Percentiles rank a stretch among this genome's conserved stretches.
Conservation (phyloP, 495 filamentous ascomycete species). For the Tirmania nivea region DNA sequence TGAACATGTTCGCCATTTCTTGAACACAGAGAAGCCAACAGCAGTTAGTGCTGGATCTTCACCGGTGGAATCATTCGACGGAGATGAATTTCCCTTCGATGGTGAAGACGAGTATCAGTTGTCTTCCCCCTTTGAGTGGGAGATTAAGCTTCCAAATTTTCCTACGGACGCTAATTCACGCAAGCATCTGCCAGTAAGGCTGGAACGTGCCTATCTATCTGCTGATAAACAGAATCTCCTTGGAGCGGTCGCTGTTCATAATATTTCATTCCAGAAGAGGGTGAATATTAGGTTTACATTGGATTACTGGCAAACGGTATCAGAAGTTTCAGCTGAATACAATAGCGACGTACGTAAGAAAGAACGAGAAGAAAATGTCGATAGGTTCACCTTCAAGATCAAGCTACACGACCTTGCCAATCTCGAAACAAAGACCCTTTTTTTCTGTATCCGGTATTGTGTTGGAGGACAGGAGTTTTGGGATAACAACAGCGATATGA, state of each 20-base stretch:
- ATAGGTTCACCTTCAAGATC: constrained; percentile 84
- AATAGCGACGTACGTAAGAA: constrained; percentile 52
- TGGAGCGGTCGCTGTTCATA: constrained; percentile 64
- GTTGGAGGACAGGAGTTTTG: constrained; percentile 74
- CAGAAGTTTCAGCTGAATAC: constrained; percentile 76
- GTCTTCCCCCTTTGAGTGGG: constrained; percentile 55
- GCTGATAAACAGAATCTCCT: constrained; percentile 64
- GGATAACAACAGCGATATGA: constrained; percentile 74
- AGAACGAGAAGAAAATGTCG: constrained; percentile 44
- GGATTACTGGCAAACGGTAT: constrained; percentile 95
- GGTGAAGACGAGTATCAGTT: constrained; percentile 23
- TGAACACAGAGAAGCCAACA: constrained; percentile 76
- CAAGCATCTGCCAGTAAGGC: constrained; percentile 39
- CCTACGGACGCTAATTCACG: constrained; percentile 45
- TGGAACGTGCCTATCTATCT: constrained; percentile 73
- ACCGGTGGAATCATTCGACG: constrained; percentile 65
- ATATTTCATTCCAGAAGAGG: constrained; percentile 71
- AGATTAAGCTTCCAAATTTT: constrained; percentile 65
- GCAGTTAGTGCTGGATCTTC: constrained; percentile 93
- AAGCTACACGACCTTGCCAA: constrained; percentile 79
- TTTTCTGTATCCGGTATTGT: constrained; percentile 75
- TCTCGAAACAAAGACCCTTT: constrained; percentile 71
- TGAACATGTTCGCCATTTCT: constrained; percentile 86
- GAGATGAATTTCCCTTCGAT: constrained; percentile 76
- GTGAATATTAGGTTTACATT: constrained; percentile 85